Base-by-base conservation (phyloP, 768 basidiomycete species). In the Trametopsis cervina region DNA sequence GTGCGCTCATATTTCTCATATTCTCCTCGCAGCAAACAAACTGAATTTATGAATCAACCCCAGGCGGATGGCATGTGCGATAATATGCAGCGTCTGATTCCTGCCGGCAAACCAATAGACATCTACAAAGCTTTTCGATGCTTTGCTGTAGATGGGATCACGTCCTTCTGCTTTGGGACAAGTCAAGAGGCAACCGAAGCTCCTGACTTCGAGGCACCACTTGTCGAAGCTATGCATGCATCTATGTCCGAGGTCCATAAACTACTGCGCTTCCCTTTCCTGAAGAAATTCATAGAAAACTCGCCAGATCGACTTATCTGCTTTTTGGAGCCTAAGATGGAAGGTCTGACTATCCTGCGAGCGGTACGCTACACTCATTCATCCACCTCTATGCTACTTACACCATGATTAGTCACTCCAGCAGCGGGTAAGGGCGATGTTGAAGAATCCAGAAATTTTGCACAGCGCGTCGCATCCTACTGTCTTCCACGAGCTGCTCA, bases 81-180 rank as follows among this genome's bases (percentile, higher is more conserved):
- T 1, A 49, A 12, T 0, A 57, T 13, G 26, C 18, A 20, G 13
- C 29, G 5, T 49, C 50, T 13, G 20, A 50, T 38, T 51, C 42
- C 35, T 54, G 20, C 7, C 22, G 47, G 49, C 42, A 52, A 42
- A 25, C 62, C 69, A 2, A 58, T 59, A 4, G 59, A 73, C 44
- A 60, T 73, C 55, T 67, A 66, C 57, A 56, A 66, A 27, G 72
- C 70, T 4, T 74, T 70, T 42, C 65, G 71, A 26, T 69, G 69
- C 25, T 60, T 66, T 12, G 65, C 72, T 7, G 55, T 72, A 50
- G 74, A 74, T 51, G 67, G 72, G 40, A 69, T 76, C 43, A 62
- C 71, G 10, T 60, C 66, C 6, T 71, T 72, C 52, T 68, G 67
- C 53, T 74, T 74, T 44, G 63, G 64, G 10, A 55, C 59, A 23